A percentile compares a stretch with the other conserved stretches of the same genome.
phyloP scores from a whole-genome alignment of 2,329 filamentous ascomycete species.

The Cytospora chrysosperma region DNA sequence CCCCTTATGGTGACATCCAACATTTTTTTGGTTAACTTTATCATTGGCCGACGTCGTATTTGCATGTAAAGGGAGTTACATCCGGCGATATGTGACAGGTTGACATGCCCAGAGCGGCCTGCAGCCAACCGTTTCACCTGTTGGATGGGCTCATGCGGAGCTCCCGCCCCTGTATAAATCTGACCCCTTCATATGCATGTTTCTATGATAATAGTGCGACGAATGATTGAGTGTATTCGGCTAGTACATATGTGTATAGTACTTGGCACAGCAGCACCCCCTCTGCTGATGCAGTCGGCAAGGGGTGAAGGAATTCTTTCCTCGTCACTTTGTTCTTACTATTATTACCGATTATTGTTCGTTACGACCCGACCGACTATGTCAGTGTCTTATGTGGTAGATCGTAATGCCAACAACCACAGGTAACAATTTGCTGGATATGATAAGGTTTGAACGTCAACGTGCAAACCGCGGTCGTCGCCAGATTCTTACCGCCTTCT shows the following conservation, averaged over 20 bases:
- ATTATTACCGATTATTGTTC: no score
- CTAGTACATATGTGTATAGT: background rate
- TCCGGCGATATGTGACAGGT: background rate
- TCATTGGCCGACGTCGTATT: background rate
- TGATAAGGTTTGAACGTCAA: background rate
- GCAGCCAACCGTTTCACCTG: background rate
- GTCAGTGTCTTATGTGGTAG: no score
- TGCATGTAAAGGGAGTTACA: background rate
- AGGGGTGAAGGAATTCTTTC: no score
- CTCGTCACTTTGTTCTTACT: no score
- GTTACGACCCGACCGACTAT: no score
- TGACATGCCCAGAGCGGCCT: background rate
- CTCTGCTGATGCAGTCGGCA: background rate
- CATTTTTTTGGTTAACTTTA: background rate
- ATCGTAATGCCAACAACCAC: no score
- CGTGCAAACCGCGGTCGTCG: background rate
- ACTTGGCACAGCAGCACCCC: no score
- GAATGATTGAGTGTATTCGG: background rate
- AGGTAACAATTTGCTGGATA: no score
- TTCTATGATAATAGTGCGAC: background rate
- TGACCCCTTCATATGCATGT: no score
- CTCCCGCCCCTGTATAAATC: background rate
- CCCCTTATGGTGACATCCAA: background rate
- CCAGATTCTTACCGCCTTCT: background rate
- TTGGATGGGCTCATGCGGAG: constrained; percentile 4